Base-by-base conservation (phyloP, 805 yeast species). In the Vanderwaltozyma polyspora region DNA sequence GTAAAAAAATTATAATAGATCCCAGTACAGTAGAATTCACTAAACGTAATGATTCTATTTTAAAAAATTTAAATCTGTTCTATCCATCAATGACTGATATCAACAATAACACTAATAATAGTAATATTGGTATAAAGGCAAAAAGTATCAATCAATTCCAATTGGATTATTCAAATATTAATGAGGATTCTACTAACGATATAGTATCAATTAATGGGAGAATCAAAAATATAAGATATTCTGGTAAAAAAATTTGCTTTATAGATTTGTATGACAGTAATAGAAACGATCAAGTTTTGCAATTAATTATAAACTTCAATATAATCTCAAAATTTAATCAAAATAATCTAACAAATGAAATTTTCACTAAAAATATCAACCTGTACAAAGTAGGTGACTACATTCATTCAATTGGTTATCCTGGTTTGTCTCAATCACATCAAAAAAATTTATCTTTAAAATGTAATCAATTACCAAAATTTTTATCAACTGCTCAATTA, bases 321-420 rank as follows among this genome's bases (percentile, higher is more conserved):
- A 29, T 15, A 18, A 28, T 33, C 14, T 9, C 9, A 8, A 10
- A 21, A 8, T 21, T 16, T 28, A 22, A 28, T 23, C n/a, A 25
- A 13, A n/a, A 8, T 9, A 13, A 13, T 9, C 6, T 25, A 6
- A n/a, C 9, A 8, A 6, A 25, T 13, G 6, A 8, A 6, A 12
- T 13, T 11, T 34, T 34, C 25, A 12, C 13, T 19, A 18, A 34
- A 11, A 12, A 9, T 10, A 11, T 34, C 13, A 31, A 29, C 27
- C 51, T 59, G 21, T 57, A 85, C 26, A 65, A 78, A 31, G 69
- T 70, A 16, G 95, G 95, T 0, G 98, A 89, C 49, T 70, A 68
- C 29, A 60, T 89, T 3, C 59, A 72, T 6, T 73, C 78, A 17
- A 47, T 57, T 3, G 98, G 98, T 0, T 51, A 45, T 17, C 86